Evolutionary conservation across 495 filamentous ascomycete genomes (phyloP).

Genomic region (Daldinia concentrica): DNA sequence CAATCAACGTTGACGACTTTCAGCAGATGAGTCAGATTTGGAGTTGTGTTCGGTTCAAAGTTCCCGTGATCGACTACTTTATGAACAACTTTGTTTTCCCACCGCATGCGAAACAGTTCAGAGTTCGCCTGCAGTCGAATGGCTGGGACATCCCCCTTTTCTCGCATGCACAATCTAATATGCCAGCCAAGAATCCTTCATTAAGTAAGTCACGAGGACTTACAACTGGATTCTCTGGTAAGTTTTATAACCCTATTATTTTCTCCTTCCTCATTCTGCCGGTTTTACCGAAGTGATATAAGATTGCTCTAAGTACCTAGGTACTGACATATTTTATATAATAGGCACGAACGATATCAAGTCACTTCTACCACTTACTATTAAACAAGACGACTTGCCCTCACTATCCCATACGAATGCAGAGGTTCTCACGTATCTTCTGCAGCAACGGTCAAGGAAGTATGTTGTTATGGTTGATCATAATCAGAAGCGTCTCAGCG

Average conservation of each 20-base stretch:
- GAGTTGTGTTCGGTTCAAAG: slow-evolving; percentile 49
- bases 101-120: slow-evolving; percentile 61
- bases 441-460: slow-evolving; percentile 51
- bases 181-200: slow-evolving; percentile 3
- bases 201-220: slow-evolving; percentile 14
- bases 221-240: slow-evolving; percentile 59
- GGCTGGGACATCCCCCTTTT: slow-evolving; percentile 63
- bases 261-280: not conserved
- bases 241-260: not conserved
- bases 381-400: slow-evolving; percentile 60
- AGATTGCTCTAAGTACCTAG: no score
- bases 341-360: slow-evolving; percentile 63
- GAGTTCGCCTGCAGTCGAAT: slow-evolving; percentile 58
- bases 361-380: slow-evolving; percentile 58
- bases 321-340: not conserved
- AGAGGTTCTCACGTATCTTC: slow-evolving; percentile 61
- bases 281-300: no score
- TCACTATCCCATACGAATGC: slow-evolving; percentile 59
- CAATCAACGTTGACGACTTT: slow-evolving; percentile 61
- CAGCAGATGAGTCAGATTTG: slow-evolving; percentile 56
- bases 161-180: not conserved
- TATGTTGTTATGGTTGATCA: slow-evolving; percentile 49
- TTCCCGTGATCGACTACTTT: slow-evolving; percentile 58
- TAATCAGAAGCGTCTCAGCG: slow-evolving; percentile 45
- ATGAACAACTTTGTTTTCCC: slow-evolving; percentile 65